Base-by-base conservation (phyloP, 352 stramenopile genomes). In the Globisporangium heterothallicum region DNA sequence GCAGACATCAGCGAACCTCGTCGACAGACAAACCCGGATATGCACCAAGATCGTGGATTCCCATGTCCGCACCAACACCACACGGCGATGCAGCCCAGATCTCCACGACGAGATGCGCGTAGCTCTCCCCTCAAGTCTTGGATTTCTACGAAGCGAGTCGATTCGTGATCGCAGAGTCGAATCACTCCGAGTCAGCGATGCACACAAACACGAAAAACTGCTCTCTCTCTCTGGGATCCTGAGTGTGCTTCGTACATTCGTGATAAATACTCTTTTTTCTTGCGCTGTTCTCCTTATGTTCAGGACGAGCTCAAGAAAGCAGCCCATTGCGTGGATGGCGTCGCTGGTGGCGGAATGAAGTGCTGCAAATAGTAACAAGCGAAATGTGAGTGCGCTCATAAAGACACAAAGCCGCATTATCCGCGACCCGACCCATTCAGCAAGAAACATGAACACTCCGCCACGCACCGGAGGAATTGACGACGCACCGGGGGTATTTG, bases 391-490 rank as follows among this genome's bases (percentile, higher is more conserved):
- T n/a, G n/a, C n/a, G n/a, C n/a, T n/a, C n/a, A n/a, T 36, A 9
- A 47, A 44, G 21, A 45, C 19, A 46, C 14, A 8, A 4, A 44
- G 18, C 24, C 24, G 18, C 41, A 29, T 19, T 46, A 13, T 10
- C 6, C 29, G 10, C 29, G 29, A 34, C 10, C 10, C 6, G n/a
- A n/a, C 32, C 0, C 8, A 38, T 16, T 6, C 14, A 38, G 12
- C 41, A 2, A 3, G 12, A 26, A 46, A 18, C 41, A 29, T 9
- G 16, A n/a, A 12, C n/a, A n/a, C n/a, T n/a, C n/a, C n/a, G 6
- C 22, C 13, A 46, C 55, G 32, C 50, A 76, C 67, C 35, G 64
- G 57, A 35, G 67, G 67, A 34, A 76, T 76, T 14, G 60, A 42
- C 4, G 59, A 70, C 21, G 63, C 61, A 2, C 63, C 63, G 29